phyloP scores from a whole-genome alignment of 805 yeast genomes.

The Metschnikowia colocasiae region DNA sequence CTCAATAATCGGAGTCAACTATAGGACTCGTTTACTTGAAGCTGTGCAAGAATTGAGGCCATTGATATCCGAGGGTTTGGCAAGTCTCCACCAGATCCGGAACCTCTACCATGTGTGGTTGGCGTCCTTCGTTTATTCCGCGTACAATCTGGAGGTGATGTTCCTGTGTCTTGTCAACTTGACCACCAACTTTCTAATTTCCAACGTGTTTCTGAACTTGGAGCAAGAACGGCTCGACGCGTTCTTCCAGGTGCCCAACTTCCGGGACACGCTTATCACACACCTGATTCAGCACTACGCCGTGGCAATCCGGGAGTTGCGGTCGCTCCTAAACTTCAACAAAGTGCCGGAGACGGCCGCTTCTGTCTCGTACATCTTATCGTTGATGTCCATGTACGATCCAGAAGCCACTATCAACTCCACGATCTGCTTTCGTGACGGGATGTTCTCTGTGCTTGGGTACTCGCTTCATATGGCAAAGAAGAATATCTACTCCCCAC shows the following conservation, averaged over 20 bases:
- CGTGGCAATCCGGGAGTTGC: conserved; percentile 31
- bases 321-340: conserved; percentile 27
- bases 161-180: conserved; percentile 37
- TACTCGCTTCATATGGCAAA: conserved; percentile 20
- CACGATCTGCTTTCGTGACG: conserved; percentile 38
- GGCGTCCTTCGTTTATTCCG: conserved; percentile 26
- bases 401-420: conserved; percentile 40
- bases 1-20: neutral
- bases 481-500: conserved; percentile 12
- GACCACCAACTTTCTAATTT: conserved; percentile 36
- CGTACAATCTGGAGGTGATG: conserved; percentile 25
- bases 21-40: conserved; percentile 3
- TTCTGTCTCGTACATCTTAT: conserved; percentile 33
- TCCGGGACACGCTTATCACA: conserved; percentile 28
- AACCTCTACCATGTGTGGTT: conserved; percentile 32
- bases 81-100: conserved; percentile 27
- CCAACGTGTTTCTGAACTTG: conserved; percentile 25
- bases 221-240: conserved; percentile 7
- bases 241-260: conserved; percentile 13
- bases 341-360: conserved; percentile 31
- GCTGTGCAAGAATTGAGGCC: conserved; percentile 15
- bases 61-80: conserved; percentile 23
- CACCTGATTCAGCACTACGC: conserved; percentile 36
- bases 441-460: conserved; percentile 34
- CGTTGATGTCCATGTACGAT: conserved; percentile 41